phyloP scores from a whole-genome alignment of 805 yeast species.

The Zygosaccharomyces kombuchaensis region DNA sequence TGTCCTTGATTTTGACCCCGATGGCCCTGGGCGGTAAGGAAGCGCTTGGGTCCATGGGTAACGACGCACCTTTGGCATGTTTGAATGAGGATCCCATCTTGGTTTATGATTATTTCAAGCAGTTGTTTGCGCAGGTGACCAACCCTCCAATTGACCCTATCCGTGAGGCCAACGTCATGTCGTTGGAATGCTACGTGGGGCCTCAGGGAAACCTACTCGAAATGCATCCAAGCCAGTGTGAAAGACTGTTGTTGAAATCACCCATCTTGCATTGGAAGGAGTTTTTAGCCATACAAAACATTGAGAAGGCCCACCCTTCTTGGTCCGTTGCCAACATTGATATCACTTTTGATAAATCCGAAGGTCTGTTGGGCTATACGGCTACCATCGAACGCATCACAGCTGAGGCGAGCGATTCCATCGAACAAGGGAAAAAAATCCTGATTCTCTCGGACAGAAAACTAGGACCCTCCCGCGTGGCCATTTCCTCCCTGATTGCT shows the following conservation, averaged over 20 bases:
- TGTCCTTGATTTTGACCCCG: slow-evolving; percentile 77
- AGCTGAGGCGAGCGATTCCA: slow-evolving; percentile 79
- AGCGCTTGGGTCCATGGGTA: slow-evolving; percentile 98
- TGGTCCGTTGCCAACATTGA: slow-evolving; percentile 85
- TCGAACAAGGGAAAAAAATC: slow-evolving; percentile 68
- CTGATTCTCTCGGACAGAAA: slow-evolving; percentile 72
- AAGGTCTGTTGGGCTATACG: slow-evolving; percentile 83
- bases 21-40: slow-evolving; percentile 93
- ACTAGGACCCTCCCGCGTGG: slow-evolving; percentile 56
- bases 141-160: slow-evolving; percentile 99
- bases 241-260: slow-evolving; percentile 74
- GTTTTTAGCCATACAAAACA: slow-evolving; percentile 67
- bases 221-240: slow-evolving; percentile 88
- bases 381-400: slow-evolving; percentile 83
- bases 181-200: slow-evolving; percentile 93
- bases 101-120: slow-evolving; percentile 90
- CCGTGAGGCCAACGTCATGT: slow-evolving; percentile 95
- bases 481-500: slow-evolving; percentile 88
- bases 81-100: slow-evolving; percentile 87
- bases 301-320: slow-evolving; percentile 70
- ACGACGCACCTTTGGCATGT: slow-evolving; percentile 93
- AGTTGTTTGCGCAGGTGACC: slow-evolving; percentile 95
- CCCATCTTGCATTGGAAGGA: slow-evolving; percentile 77
- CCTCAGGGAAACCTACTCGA: slow-evolving; percentile 95
- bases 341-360: slow-evolving; percentile 78